Evolutionary conservation across 1,284 basidiomycete genomes (phyloP), one percentile per base, ranked within the genome.

Genomic region (Anthracocystis walkeri): DNA sequence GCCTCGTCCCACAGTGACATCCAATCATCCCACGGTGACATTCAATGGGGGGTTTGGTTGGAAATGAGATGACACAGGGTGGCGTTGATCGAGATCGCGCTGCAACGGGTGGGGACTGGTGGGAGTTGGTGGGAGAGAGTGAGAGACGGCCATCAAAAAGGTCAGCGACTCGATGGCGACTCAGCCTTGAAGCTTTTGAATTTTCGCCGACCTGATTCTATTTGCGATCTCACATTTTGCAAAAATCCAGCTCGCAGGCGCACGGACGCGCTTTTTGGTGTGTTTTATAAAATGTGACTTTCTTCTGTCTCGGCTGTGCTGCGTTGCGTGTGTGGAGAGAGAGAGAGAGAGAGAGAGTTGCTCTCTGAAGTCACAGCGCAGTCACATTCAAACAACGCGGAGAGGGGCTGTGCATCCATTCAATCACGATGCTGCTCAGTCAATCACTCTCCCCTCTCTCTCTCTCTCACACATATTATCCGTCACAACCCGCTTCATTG

Each of bases 121-220:
- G 35, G 35, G 35, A 38, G 35, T 18, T 48, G 46, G 46, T 31
- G 46, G 45, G 45, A 41, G 27, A 16, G 27, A 31, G 29, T 1
- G 14, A 38, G 35, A 16, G 31, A 33, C 6, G 10, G 38, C 18
- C 29, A n/a, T n/a, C n/a, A n/a, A 35, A 7, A n/a, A 50, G 31
- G 49, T 20, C 21, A 16, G 50, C 50, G 50, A 40, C 50, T 53
- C 25, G 53, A 45, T 55, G 42, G 53, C 53, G 53, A 55, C 41
- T 33, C 42, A 16, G 27, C 25, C 4, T n/a, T 7, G 42, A 11
- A 14, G 25, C 18, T 42, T 50, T 50, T 14, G 29, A 10, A 33
- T 50, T 33, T 50, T 27, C 12, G 12, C 12, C 33, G 35, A 16
- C 11, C 8, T 21, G 31, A 50, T n/a, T 18, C 8, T 10, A 10